Base-by-base conservation (phyloP, 805 yeast genomes). In the Wickerhamiella alocasiicola region DNA sequence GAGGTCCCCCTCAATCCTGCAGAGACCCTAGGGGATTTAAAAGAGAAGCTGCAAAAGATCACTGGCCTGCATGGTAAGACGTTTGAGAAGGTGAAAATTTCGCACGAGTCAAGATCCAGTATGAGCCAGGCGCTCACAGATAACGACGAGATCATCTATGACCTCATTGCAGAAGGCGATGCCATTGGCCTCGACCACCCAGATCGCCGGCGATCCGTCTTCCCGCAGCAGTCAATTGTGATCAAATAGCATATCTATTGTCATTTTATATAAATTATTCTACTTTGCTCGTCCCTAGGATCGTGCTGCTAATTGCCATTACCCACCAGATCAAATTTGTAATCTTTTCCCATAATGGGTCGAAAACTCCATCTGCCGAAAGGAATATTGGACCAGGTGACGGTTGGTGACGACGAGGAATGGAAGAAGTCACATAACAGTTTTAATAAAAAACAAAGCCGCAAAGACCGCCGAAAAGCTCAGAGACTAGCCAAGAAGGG, bases 181-280 rank as follows among this genome's bases (percentile, higher is more conserved):
- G 67, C 66, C 24, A 62, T 91, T 39, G 93, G 87, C 20, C 64
- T 91, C 55, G 95, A 91, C 55, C 94, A 83, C 53, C 85, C 91
- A 1, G 95, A 84, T 55, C 72, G 91, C 53, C 43, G 46, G 15
- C 42, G 49, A 5, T 19, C 26, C 17, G 23, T 17, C 9, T 31
- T 13, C 12, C 49, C 45, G 2, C 49, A 46, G 32, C 49, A 49
- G 28, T 47, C 50, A 9, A 45, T 52, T n/a, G 50, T 44, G 12
- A 51, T 51, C n/a, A 49, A 50, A 20, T 51, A 41, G 29, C 3
- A 23, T 23, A 7, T 23, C 7, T 23, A 23, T 23, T 7, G 9
- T 7, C 26, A 23, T 23, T 23, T 23, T 23, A 23, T 23, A 23
- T 23, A 23, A 7, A 7, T 7, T 23, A 7, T 23, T 9, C 12